Evolutionary conservation across 1,284 basidiomycete species (phyloP).

Genomic region (Ustilago bromivora): DNA sequence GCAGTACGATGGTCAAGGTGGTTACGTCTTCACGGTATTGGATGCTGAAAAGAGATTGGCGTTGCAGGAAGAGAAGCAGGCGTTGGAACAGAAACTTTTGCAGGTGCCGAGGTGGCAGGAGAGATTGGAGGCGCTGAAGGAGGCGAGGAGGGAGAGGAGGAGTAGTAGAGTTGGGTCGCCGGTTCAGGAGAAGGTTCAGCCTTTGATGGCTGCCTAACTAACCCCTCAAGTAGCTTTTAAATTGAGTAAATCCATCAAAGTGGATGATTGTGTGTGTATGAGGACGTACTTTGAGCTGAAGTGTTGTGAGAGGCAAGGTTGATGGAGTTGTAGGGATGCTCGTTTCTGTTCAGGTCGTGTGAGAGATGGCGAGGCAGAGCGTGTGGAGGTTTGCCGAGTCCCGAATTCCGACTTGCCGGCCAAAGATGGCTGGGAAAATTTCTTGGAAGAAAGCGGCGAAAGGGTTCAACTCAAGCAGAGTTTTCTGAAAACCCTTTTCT

Average conservation of each 20-base stretch:
- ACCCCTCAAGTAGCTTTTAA: background rate
- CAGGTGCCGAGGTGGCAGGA: constrained; percentile 82
- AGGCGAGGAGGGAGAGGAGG: constrained; percentile 48
- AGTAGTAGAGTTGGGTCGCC: constrained; percentile 19
- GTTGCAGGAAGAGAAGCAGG: constrained; percentile 87
- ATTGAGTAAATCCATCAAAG: background rate
- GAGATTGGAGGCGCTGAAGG: constrained; percentile 79
- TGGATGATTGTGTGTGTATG: background rate
- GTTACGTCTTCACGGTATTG: constrained; percentile 82
- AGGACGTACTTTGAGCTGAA: background rate
- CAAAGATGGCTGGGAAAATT: constrained; percentile 23
- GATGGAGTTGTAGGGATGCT: background rate
- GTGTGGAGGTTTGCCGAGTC: constrained; percentile 20
- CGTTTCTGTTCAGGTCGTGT: background rate
- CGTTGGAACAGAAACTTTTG: constrained; percentile 68
- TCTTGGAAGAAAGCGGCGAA: constrained; percentile 22
- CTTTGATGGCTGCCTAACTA: constrained; percentile 26
- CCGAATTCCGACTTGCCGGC: constrained; percentile 23
- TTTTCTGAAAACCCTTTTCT: background rate
- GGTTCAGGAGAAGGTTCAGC: constrained; percentile 24
- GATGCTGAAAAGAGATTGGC: constrained; percentile 91
- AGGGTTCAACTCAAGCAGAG: background rate
- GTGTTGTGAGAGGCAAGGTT: background rate
- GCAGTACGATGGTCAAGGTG: constrained; percentile 74
- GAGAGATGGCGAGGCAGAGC: background rate